Evolutionary conservation across 768 basidiomycete genomes (phyloP).

Genomic region (Kwoniella heveanensis): DNA sequence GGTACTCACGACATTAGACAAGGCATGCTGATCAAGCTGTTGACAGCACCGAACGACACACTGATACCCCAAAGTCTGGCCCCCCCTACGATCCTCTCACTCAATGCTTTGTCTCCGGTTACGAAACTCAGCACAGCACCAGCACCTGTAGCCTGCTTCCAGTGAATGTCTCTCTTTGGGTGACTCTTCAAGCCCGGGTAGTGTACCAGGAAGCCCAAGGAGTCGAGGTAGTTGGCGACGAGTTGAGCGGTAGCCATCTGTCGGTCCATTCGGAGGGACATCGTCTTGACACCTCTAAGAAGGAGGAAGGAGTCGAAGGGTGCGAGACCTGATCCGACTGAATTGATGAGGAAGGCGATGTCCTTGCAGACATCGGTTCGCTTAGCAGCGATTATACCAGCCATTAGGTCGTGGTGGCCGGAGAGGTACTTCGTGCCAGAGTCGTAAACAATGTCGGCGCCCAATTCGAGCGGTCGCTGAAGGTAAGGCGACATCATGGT

Average conservation of each 20-base stretch:
- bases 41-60: constrained; percentile 97
- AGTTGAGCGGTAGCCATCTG: constrained; percentile 79
- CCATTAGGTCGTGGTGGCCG: constrained; percentile 99
- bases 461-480: constrained; percentile 90
- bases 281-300: constrained; percentile 91
- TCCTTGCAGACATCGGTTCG: constrained; percentile 86
- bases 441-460: constrained; percentile 96
- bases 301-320: constrained; percentile 97
- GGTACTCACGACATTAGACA: constrained; percentile 95
- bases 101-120: constrained; percentile 84
- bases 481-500: constrained; percentile 99
- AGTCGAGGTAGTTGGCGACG: constrained; percentile 82
- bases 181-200: constrained; percentile 87
- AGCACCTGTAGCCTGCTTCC: constrained; percentile 82
- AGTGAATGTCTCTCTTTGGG: constrained; percentile 83
- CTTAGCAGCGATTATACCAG: constrained; percentile 89
- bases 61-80: constrained; percentile 96
- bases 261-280: constrained; percentile 92
- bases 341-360: constrained; percentile 87
- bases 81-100: constrained; percentile 88
- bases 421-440: constrained; percentile 96
- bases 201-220: constrained; percentile 83
- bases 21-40: constrained; percentile 97
- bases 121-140: constrained; percentile 94
- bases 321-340: constrained; percentile 88